Evolutionary conservation across 2,329 filamentous ascomycete genomes (phyloP), one percentile per base, ranked within the genome.

Genomic region (Purpureocillium lavendulum): DNA sequence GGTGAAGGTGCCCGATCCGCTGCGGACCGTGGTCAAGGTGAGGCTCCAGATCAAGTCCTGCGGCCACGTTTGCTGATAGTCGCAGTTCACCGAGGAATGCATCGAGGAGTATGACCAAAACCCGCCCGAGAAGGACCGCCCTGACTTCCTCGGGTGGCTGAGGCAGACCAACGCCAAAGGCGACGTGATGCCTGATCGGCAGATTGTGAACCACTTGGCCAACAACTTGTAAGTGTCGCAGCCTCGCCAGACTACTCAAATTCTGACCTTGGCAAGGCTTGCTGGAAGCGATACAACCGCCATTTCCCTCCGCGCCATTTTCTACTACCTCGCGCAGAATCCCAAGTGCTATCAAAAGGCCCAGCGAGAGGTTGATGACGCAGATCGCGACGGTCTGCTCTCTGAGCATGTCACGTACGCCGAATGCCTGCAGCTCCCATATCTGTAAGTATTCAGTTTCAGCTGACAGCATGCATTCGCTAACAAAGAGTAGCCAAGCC

Each of bases 251-350:
- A 30, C 18, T 1, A 16, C 5, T n/a, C 15, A 1, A 11, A 10
- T 10, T 6, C 14, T 39, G 28, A 36, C 12, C 12, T 7, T 14
- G n/a, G 37, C 39, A 55, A 26, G 21, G 3, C 58, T 74, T 40
- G 79, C 79, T 0, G 80, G 80, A 5, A 75, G 71, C 2, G 80
- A 84, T 55, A 84, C 80, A 2, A 84, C 80, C 0, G 78, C 75
- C 15, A 82, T 83, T 50, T 71, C 66, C 26, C 60, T 83, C 0
- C 70, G 69, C 10, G 67, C 73, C 2, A 64, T 82, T 3, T 75
- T 84, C 50, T 82, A 82, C 57, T 72, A 75, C 55, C 56, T 82
- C 7, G 61, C 82, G 30, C 74, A 71, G 52, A 66, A 79, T 44
- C 73, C 73, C 0, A 40, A 47, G 1, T 62, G 62, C 30, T 69